These are phyloP conservation scores for Coemansia sp. DNA, from an alignment of 192 early-diverging fungal species.

Conservation along the genomic window DNA sequence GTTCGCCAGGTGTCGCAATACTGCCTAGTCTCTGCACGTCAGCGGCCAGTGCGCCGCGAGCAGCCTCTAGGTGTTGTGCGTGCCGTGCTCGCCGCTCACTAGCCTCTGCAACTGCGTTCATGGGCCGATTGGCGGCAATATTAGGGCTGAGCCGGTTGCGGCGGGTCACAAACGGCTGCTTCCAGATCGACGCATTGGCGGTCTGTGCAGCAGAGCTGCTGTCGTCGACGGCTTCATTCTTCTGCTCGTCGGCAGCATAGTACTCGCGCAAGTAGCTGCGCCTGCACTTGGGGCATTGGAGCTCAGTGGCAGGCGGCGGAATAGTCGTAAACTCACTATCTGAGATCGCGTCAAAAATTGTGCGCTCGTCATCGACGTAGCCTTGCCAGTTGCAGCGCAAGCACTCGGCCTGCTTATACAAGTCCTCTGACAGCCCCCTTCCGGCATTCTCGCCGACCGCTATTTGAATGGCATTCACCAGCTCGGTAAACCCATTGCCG, in stretches of 20 bases:
- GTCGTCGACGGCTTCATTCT: not conserved
- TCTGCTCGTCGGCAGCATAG: conserved; percentile 36
- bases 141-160: conserved; percentile 11
- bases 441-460: conserved; percentile 15
- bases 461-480: not conserved
- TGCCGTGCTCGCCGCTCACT: conserved; percentile 6
- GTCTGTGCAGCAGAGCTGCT: not conserved
- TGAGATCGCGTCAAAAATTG: conserved; percentile 16
- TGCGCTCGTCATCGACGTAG: conserved; percentile 37
- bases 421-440: conserved; percentile 17
- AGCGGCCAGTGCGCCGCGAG: conserved; percentile 1
- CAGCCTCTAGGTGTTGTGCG: conserved; percentile 7
- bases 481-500: not conserved
- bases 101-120: not conserved
- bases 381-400: conserved; percentile 54
- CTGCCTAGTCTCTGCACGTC: conserved; percentile 5
- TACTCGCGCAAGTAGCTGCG: conserved; percentile 54
- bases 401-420: conserved; percentile 54
- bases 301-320: conserved; percentile 10
- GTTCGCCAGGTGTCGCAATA: not conserved
- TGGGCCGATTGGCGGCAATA: not conserved
- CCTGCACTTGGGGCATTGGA: conserved; percentile 40
- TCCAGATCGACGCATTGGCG: not conserved
- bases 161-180: conserved; percentile 16
- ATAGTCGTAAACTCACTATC: conserved; percentile 1